Percentiles rank a stretch among this genome's conserved stretches.
phyloP scores from a whole-genome alignment of 2,329 filamentous ascomycete species.

The Aspergillus persii region DNA sequence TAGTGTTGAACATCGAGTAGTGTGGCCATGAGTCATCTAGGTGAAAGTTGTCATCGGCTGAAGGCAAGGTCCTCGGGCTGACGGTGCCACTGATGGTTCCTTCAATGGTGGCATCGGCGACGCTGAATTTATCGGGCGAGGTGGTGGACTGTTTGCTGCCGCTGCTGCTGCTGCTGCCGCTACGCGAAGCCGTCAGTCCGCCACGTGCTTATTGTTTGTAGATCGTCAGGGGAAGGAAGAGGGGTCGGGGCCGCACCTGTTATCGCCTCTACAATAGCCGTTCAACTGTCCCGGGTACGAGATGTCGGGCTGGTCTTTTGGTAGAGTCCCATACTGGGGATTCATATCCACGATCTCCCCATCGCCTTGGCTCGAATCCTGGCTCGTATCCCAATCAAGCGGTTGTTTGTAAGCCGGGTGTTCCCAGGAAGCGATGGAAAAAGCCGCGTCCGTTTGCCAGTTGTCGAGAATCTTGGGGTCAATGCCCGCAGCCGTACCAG shows the following conservation, averaged over 20 bases:
- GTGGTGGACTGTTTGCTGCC: slow-evolving; percentile 33
- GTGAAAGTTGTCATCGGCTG: slow-evolving; percentile 38
- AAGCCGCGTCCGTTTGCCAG: slow-evolving; percentile 38
- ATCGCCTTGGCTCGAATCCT: slow-evolving; percentile 39
- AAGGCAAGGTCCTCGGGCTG: slow-evolving; percentile 37
- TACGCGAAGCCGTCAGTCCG: slow-evolving; percentile 11
- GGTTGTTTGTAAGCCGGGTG: slow-evolving; percentile 35
- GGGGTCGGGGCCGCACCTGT: slow-evolving; percentile 25
- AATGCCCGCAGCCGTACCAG: slow-evolving; percentile 39
- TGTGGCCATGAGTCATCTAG: slow-evolving; percentile 39
- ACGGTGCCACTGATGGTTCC: slow-evolving; percentile 36
- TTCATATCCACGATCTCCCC: slow-evolving; percentile 35
- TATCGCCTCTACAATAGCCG: slow-evolving; percentile 24
- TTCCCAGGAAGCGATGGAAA: slow-evolving; percentile 37
- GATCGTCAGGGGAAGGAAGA: background rate
- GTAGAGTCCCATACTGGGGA: slow-evolving; percentile 29
- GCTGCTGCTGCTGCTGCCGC: background rate
- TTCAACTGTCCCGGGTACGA: slow-evolving; percentile 24
- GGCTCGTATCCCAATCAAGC: slow-evolving; percentile 39
- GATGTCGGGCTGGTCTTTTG: slow-evolving; percentile 17
- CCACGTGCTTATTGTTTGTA: background rate
- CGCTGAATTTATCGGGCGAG: slow-evolving; percentile 32
- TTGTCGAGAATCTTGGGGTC: slow-evolving; percentile 43
- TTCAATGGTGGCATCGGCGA: slow-evolving; percentile 28
- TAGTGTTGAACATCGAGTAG: slow-evolving; percentile 35